These are phyloP conservation scores for Lolium perenne DNA, from an alignment of 176 grass and related monocot species.

Conservation along the genomic window DNA sequence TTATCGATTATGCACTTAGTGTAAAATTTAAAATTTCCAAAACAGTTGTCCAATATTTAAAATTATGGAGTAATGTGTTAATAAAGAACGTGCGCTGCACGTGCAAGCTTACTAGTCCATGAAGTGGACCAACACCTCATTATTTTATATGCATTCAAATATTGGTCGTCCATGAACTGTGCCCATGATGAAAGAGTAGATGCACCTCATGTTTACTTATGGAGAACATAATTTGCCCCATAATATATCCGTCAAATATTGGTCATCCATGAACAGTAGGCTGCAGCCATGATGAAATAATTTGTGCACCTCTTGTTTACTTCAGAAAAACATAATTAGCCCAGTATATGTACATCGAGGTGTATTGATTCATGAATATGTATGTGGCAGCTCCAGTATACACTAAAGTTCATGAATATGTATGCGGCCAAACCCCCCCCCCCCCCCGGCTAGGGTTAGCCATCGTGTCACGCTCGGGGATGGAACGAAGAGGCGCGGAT, in stretches of 20 bases:
- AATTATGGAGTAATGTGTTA: too few species aligned
- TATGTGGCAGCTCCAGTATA: not conserved
- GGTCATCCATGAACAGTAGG: not conserved
- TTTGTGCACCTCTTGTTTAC: not conserved
- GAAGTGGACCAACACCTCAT: not conserved
- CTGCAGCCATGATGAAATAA: not conserved
- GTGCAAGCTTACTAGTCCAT: too few species aligned
- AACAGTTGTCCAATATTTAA: too few species aligned
- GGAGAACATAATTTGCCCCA: not conserved
- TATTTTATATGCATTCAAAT: slow-evolving; percentile 7
- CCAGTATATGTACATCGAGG: not conserved
- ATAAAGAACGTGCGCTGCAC: too few species aligned
- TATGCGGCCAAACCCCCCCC: not conserved
- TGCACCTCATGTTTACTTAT: not conserved
- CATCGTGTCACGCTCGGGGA: too few species aligned
- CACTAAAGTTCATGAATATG: slow-evolving; percentile 2
- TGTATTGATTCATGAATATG: slow-evolving; percentile 16
- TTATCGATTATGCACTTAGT: too few species aligned
- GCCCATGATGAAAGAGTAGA: not conserved
- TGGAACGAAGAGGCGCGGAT: too few species aligned
- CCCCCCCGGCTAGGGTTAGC: too few species aligned
- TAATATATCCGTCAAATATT: slow-evolving; percentile 2
- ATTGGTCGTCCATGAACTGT: not conserved
- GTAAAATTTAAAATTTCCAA: too few species aligned
- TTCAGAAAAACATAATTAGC: slow-evolving; percentile 10